These are phyloP conservation scores for Hypoxylon sp. DNA, from an alignment of 2,329 filamentous ascomycete genomes.

Conservation along the genomic window DNA sequence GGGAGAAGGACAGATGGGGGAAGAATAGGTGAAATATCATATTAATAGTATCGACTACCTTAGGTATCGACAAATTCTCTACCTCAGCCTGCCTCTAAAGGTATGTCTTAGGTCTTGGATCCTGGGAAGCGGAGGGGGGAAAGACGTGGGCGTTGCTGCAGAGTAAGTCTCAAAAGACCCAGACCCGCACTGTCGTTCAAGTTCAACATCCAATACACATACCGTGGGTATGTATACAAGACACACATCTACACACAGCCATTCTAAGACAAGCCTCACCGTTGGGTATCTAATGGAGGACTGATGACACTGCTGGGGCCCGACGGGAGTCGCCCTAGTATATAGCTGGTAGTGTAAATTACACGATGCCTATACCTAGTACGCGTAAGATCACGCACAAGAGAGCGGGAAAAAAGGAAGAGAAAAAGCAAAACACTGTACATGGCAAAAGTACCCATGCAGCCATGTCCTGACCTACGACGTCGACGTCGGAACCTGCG, in stretches of 20 bases:
- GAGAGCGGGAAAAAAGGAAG: background rate
- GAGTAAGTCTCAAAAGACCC: background rate
- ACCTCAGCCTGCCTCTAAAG: background rate
- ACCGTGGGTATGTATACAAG: no score
- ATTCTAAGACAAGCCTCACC: background rate
- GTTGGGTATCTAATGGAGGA: background rate
- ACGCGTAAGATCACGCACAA: background rate
- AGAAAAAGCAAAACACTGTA: background rate
- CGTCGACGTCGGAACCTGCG: background rate
- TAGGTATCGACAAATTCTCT: background rate
- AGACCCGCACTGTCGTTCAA: conserved; percentile 1
- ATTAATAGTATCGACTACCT: background rate
- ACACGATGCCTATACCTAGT: background rate
- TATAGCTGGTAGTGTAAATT: background rate
- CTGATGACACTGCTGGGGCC: background rate
- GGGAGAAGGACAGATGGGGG: background rate
- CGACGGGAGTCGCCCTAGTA: background rate
- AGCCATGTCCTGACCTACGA: background rate
- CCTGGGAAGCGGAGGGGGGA: background rate
- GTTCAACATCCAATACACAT: conserved; percentile 1
- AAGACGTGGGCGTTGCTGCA: background rate
- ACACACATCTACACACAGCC: no score
- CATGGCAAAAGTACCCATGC: conserved; percentile 1
- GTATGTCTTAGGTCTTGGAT: background rate
- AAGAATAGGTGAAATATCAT: background rate